phyloP scores from a whole-genome alignment of 306 rosid species.

The Crotalaria pallida region DNA sequence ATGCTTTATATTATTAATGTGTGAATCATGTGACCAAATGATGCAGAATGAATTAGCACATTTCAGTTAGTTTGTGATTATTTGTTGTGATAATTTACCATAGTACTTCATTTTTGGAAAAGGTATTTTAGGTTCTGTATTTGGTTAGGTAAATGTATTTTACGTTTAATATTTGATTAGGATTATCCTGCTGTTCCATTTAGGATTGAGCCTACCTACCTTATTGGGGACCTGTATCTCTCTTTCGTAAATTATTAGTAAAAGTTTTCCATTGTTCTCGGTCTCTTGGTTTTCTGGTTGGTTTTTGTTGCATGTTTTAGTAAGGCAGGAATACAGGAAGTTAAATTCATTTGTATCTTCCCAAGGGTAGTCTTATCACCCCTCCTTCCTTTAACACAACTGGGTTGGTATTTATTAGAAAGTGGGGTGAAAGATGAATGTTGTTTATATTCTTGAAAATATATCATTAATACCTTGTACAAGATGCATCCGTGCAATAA shows the following conservation, averaged over 20 bases:
- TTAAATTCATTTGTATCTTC: not conserved
- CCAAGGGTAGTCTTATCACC: not conserved
- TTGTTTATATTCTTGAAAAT: slow-evolving; percentile 6
- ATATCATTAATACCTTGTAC: slow-evolving; percentile 76
- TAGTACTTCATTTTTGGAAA: not conserved
- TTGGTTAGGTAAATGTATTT: not conserved
- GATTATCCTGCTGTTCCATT: not conserved
- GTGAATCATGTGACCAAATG: not conserved
- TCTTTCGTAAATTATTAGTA: not conserved
- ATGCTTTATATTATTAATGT: slow-evolving; percentile 4
- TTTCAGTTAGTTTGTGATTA: not conserved
- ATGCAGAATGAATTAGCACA: not conserved
- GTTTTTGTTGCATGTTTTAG: not conserved
- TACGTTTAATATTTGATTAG: slow-evolving; percentile 4
- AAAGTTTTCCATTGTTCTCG: not conserved
- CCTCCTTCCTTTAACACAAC: not conserved
- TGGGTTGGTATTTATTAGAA: not conserved
- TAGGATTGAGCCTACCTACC: not conserved
- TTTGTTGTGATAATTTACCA: not conserved
- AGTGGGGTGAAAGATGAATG: not conserved
- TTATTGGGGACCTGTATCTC: not conserved
- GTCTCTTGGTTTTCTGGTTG: not conserved
- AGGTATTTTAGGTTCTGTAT: not conserved
- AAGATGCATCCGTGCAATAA: slow-evolving; percentile 94
- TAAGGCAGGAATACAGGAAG: not conserved